Percentiles rank a stretch among this genome's conserved stretches.
These are phyloP conservation scores for Botryobasidium botryosum DNA, from an alignment of 768 basidiomycete genomes.

Conservation along the genomic window DNA sequence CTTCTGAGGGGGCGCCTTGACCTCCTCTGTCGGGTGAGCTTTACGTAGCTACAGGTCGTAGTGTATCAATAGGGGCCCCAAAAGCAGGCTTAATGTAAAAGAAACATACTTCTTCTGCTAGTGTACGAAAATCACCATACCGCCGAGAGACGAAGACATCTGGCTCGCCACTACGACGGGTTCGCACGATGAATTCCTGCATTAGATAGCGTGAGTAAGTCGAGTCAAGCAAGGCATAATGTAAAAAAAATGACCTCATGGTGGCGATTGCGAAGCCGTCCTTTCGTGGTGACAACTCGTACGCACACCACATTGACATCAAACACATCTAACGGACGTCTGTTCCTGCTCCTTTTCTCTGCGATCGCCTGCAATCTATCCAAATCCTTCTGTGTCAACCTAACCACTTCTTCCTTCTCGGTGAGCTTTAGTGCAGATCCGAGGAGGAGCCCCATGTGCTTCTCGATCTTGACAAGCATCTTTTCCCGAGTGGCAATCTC, in stretches of 20 bases:
- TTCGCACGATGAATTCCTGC: slow-evolving; percentile 92
- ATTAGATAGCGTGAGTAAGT: background rate
- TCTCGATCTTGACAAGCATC: slow-evolving; percentile 62
- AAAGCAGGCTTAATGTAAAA: background rate
- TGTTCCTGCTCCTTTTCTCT: slow-evolving; percentile 38
- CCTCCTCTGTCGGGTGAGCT: slow-evolving; percentile 65
- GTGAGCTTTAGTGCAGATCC: slow-evolving; percentile 65
- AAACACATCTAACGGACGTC: slow-evolving; percentile 38
- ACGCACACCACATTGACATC: slow-evolving; percentile 88
- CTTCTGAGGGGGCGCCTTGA: slow-evolving; percentile 74
- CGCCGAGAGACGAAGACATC: slow-evolving; percentile 83
- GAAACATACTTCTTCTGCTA: slow-evolving; percentile 58
- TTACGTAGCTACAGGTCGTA: slow-evolving; percentile 49
- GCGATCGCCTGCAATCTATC: slow-evolving; percentile 57
- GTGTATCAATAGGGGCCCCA: slow-evolving; percentile 10
- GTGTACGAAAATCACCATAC: slow-evolving; percentile 87
- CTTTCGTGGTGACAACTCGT: slow-evolving; percentile 65
- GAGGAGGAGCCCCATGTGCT: slow-evolving; percentile 68
- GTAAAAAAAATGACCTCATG: slow-evolving; percentile 56
- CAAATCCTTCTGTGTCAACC: slow-evolving; percentile 72
- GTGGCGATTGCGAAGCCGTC: slow-evolving; percentile 63
- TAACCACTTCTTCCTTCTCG: slow-evolving; percentile 78
- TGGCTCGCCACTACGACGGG: slow-evolving; percentile 46
- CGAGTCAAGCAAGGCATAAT: slow-evolving; percentile 1
- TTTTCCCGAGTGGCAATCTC: slow-evolving; percentile 47